Percentiles rank a stretch among this genome's conserved stretches.
Evolutionary conservation across 805 yeast species (phyloP).

Genomic region (Yamadazyma nakazawae): DNA sequence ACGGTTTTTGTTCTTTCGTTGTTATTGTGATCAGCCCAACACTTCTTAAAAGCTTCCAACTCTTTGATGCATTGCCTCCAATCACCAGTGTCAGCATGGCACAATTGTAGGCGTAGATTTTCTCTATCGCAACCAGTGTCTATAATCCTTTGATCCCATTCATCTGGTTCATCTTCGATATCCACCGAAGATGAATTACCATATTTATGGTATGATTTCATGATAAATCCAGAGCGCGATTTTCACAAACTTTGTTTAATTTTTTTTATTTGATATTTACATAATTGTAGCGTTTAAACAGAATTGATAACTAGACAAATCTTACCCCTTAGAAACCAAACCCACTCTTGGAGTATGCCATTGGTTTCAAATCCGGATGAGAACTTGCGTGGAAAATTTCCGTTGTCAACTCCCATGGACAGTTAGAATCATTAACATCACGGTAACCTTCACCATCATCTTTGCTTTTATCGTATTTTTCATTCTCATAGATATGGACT

Average conservation of each 20-base stretch:
- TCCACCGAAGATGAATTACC: neutral
- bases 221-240: neutral
- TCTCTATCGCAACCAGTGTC: constrained; percentile 44
- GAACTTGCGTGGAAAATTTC: constrained; percentile 75
- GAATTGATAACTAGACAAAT: neutral
- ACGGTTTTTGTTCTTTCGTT: constrained; percentile 46
- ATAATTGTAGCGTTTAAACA: neutral
- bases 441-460: constrained; percentile 44
- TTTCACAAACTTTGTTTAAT: neutral
- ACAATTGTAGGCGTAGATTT: constrained; percentile 37
- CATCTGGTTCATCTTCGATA: constrained; percentile 43
- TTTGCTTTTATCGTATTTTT: constrained; percentile 43
- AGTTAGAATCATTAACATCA: constrained; percentile 32
- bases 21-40: constrained; percentile 62
- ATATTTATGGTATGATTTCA: constrained; percentile 1
- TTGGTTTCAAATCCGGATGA: constrained; percentile 90
- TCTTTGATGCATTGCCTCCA: constrained; percentile 41
- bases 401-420: constrained; percentile 48
- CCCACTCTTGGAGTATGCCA: constrained; percentile 71
- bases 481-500: constrained; percentile 59
- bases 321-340: constrained; percentile 30
- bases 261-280: neutral
- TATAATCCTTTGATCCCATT: constrained; percentile 46
- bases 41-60: constrained; percentile 56
- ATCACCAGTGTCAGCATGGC: constrained; percentile 47